Base-by-base conservation (phyloP, 768 basidiomycete species). In the Lactarius evosmus region DNA sequence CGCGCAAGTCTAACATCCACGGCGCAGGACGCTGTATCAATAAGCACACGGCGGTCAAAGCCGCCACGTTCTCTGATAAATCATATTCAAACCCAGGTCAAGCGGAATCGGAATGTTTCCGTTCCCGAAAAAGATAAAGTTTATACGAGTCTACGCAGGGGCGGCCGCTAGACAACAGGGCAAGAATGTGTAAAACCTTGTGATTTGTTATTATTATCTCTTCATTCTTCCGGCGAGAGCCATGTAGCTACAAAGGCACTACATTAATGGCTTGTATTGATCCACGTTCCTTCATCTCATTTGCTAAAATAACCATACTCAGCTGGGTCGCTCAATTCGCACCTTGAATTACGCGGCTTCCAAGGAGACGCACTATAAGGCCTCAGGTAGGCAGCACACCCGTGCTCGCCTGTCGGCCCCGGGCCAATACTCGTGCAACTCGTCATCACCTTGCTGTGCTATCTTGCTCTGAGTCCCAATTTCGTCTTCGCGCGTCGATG, bases 1-100 rank as follows among this genome's bases (percentile, higher is more conserved):
- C 12, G 30, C 9, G 40, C 22, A 29, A 61, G 59, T 25, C 53
- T 49, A 38, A 25, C 30, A 4, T 55, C 57, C n/a, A 56, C 63
- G 6, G 2, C 14, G 4, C 7, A 12, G 11, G 38, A 33, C 8
- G 16, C 41, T 27, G 7, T 11, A 14, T 4, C n/a, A 17, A 59
- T 25, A 29, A 56, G 22, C 19, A 32, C 54, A n/a, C 22, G 16
- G 17, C 2, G 8, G 19, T 36, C 59, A 7, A 59, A 56, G 33
- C 19, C 22, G 29, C 3, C 46, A 25, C 30, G 19, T 30, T n/a
- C 58, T 19, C 4, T 53, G 14, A n/a, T n/a, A n/a, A n/a, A n/a
- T n/a, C n/a, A n/a, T 16, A 12, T n/a, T 8, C 7, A 36, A 2
- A 12, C 38, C 14, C 38, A 22, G 11, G n/a, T 25, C 25, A 49